Evolutionary conservation across 176 grass and related monocot genomes (phyloP), one percentile per base, ranked within the genome.

Genomic region (Oryza coarctata): DNA sequence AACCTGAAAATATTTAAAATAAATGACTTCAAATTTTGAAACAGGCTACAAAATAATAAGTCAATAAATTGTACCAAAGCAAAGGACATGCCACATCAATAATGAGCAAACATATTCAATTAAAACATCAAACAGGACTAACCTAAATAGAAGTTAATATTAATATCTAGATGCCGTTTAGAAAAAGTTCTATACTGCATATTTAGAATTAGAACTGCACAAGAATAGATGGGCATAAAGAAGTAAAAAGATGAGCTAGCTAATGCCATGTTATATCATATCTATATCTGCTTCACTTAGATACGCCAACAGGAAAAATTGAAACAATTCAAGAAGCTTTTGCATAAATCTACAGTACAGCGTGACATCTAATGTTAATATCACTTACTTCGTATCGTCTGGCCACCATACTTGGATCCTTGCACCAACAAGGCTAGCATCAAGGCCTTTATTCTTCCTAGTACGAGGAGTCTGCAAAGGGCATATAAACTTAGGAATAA

Each of bases 381-480:
- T 30, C 45, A 87, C 97, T 94, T 93, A 99, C 97, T 39, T 80
- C 75, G 94, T 68, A 40, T 99, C 97, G 27, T 96, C 89, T 4
- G 97, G 97, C 97, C 97, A 99, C 97, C 97, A 99, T 63, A 99
- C 97, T 99, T 92, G 90, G 80, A 99, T 87, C 79, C 65, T 95
- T 9, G 85, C 3, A 80, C 91, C 93, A 74, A 99, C 64, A 49
- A 99, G 79, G 71, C 80, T 87, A 64, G 15, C 67, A 88, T 99
- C 93, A 70, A 85, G 81, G 47, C 87, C 84, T 82, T 88, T 95
- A 12, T 36, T 77, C 68, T 90, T 92, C 88, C 81, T 87, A 83
- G 80, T 70, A 74, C 70, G 84, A 85, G 84, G 71, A 85, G 25
- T 55, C 95, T 98, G 63, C 70, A 28, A 73, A 73, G 23, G 68